Conservation (phyloP, 805 yeast species). For the Candida schatavii region DNA sequence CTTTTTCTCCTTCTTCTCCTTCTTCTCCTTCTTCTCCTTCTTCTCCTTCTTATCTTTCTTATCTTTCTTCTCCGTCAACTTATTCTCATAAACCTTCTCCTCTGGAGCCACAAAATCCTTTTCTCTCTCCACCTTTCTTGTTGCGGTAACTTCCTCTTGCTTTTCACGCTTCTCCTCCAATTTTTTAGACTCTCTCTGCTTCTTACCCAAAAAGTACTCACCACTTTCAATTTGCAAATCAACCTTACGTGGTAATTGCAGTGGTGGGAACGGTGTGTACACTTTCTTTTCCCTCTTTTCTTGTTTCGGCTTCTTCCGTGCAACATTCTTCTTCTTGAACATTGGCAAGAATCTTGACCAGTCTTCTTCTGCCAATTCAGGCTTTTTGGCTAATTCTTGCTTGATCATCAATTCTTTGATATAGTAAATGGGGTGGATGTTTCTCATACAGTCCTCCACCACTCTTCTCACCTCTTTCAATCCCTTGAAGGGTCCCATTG, state of each 20-base stretch:
- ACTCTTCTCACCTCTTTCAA: conserved; percentile 88
- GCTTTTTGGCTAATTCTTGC: conserved; percentile 90
- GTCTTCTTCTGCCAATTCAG: conserved; percentile 92
- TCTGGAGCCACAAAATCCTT: conserved; percentile 85
- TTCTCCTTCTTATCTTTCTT: conserved; percentile 17
- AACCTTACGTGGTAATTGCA: conserved; percentile 93
- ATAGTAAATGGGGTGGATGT: conserved; percentile 96
- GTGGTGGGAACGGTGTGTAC: conserved; percentile 99
- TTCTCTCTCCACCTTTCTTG: conserved; percentile 65
- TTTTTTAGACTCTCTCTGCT: conserved; percentile 70
- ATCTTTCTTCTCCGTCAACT: conserved; percentile 20
- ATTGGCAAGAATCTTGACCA: conserved; percentile 96
- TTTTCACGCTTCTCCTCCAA: conserved; percentile 75
- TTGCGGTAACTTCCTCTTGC: conserved; percentile 67
- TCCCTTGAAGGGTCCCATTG: conserved; percentile 95
- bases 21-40: conserved; percentile 19
- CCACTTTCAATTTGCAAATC: conserved; percentile 98
- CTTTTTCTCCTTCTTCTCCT: conserved; percentile 20
- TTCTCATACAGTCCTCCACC: conserved; percentile 96
- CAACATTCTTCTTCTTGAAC: conserved; percentile 94
- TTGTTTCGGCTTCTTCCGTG: conserved; percentile 82
- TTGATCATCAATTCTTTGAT: conserved; percentile 97
- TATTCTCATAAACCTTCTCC: conserved; percentile 57
- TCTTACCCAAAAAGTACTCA: conserved; percentile 91
- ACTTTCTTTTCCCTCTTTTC: conserved; percentile 65